Percentiles rank a stretch among this genome's conserved stretches.
Evolutionary conservation across 805 yeast genomes (phyloP).

Genomic region (Wickerhamomyces silvicola): DNA sequence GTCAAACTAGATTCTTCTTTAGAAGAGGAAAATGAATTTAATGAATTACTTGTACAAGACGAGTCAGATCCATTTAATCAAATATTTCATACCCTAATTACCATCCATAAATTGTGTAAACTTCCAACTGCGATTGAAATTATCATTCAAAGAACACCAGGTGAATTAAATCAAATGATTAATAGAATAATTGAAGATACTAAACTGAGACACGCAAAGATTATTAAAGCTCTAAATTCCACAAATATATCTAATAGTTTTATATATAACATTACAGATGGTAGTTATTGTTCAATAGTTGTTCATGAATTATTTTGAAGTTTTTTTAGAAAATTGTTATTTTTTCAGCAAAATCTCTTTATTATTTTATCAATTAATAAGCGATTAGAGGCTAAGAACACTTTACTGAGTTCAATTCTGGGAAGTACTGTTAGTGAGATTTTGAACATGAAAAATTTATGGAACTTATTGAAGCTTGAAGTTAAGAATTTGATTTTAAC

Average conservation of each 20-base stretch:
- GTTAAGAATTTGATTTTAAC: slow-evolving; percentile 14
- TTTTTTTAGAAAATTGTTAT: slow-evolving; percentile 55
- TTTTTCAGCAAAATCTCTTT: slow-evolving; percentile 64
- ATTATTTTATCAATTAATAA: slow-evolving; percentile 54
- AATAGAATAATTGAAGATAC: slow-evolving; percentile 60
- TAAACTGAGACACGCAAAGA: slow-evolving; percentile 46
- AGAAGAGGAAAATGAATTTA: slow-evolving; percentile 20
- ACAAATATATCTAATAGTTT: slow-evolving; percentile 22
- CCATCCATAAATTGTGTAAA: slow-evolving; percentile 54
- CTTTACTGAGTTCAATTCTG: not conserved
- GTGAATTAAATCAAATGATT: slow-evolving; percentile 59
- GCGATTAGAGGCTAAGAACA: slow-evolving; percentile 18
- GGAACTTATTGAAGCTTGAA: slow-evolving; percentile 15
- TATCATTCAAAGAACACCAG: slow-evolving; percentile 46
- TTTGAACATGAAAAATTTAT: slow-evolving; percentile 8
- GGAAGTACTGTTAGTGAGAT: not conserved
- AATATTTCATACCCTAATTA: slow-evolving; percentile 44
- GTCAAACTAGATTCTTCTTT: slow-evolving; percentile 13
- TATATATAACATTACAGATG: slow-evolving; percentile 16
- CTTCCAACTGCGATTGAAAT: slow-evolving; percentile 52
- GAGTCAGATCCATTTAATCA: slow-evolving; percentile 46
- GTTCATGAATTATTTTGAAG: slow-evolving; percentile 67
- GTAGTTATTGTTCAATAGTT: slow-evolving; percentile 46
- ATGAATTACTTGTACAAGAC: slow-evolving; percentile 25
- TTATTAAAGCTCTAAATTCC: slow-evolving; percentile 24